Evolutionary conservation across 2,329 filamentous ascomycete genomes (phyloP).

Genomic region (Leptosphaerulina australis): DNA sequence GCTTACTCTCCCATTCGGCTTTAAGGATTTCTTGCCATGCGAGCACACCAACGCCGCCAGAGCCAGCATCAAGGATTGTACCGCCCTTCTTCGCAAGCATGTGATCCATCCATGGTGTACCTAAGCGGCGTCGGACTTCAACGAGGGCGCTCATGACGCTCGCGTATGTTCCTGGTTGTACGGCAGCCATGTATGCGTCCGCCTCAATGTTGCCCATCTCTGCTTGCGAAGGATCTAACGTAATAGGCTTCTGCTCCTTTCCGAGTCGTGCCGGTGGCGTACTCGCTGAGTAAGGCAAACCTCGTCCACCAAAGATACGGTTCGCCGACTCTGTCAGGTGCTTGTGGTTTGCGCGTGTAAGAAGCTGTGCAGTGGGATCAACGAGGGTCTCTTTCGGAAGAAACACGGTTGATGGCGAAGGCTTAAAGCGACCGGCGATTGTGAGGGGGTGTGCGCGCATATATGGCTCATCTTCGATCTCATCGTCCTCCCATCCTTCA

Average conservation of each 20-base stretch:
- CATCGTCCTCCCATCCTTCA: constrained; percentile 42
- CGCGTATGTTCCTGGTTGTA: constrained; percentile 74
- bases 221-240: constrained; percentile 66
- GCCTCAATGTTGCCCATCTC: constrained; percentile 77
- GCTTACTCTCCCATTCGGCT: constrained; percentile 80
- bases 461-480: constrained; percentile 47
- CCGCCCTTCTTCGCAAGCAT: constrained; percentile 67
- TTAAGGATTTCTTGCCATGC: constrained; percentile 79
- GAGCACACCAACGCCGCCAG: constrained; percentile 72
- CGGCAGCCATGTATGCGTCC: constrained; percentile 71
- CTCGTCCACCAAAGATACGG: constrained; percentile 74
- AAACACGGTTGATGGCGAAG: constrained; percentile 74
- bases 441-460: constrained; percentile 76
- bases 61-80: constrained; percentile 74
- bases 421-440: constrained; percentile 73
- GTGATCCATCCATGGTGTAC: constrained; percentile 70
- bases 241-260: constrained; percentile 67
- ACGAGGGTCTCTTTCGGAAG: constrained; percentile 74
- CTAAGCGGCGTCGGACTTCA: constrained; percentile 75
- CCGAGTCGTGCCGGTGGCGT: constrained; percentile 61
- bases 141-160: constrained; percentile 70
- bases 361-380: constrained; percentile 70
- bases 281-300: constrained; percentile 78
- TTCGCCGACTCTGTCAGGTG: constrained; percentile 78
- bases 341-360: constrained; percentile 68